Conservation (phyloP, 2,329 filamentous ascomycete genomes). For the Cladosporium oxysporum region DNA sequence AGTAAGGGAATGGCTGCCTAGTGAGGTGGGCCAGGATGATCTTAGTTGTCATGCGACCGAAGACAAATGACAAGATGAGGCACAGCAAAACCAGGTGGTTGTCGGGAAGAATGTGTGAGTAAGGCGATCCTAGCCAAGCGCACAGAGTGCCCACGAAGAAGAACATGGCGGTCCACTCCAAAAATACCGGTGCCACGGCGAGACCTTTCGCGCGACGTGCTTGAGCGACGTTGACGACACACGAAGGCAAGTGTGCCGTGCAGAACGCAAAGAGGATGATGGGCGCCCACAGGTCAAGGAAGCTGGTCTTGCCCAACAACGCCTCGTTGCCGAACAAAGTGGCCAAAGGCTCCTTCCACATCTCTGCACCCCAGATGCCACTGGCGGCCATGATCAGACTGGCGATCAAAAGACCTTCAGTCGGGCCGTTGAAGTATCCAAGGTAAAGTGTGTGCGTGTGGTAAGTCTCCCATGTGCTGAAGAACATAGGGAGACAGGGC, state of each 20-base stretch:
- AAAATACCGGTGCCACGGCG: slow-evolving; percentile 77
- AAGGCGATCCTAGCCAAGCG: slow-evolving; percentile 86
- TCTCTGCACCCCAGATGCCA: slow-evolving; percentile 81
- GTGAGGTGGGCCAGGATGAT: slow-evolving; percentile 97
- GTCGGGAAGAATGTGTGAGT: slow-evolving; percentile 76
- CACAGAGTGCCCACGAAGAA: slow-evolving; percentile 74
- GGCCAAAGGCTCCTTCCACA: slow-evolving; percentile 78
- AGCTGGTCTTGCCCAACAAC: slow-evolving; percentile 69
- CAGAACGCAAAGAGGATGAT: slow-evolving; percentile 50
- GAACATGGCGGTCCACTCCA: slow-evolving; percentile 91
- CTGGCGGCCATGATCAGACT: slow-evolving; percentile 83
- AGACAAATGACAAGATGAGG: slow-evolving; percentile 92
- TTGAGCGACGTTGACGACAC: slow-evolving; percentile 79
- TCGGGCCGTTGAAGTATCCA: slow-evolving; percentile 95
- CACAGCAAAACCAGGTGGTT: slow-evolving; percentile 93
- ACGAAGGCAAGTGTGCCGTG: slow-evolving; percentile 76
- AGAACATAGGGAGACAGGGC: slow-evolving; percentile 96
- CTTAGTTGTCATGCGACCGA: slow-evolving; percentile 97
- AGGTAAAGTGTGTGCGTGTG: slow-evolving; percentile 97
- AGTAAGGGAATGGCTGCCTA: slow-evolving; percentile 91
- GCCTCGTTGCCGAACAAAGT: slow-evolving; percentile 65
- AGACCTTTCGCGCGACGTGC: slow-evolving; percentile 72
- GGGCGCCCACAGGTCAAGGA: slow-evolving; percentile 85
- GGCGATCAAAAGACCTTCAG: slow-evolving; percentile 89
- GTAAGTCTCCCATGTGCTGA: slow-evolving; percentile 99